Evolutionary conservation across 2,329 filamentous ascomycete genomes (phyloP).

Genomic region (Hypoxylon sp.): DNA sequence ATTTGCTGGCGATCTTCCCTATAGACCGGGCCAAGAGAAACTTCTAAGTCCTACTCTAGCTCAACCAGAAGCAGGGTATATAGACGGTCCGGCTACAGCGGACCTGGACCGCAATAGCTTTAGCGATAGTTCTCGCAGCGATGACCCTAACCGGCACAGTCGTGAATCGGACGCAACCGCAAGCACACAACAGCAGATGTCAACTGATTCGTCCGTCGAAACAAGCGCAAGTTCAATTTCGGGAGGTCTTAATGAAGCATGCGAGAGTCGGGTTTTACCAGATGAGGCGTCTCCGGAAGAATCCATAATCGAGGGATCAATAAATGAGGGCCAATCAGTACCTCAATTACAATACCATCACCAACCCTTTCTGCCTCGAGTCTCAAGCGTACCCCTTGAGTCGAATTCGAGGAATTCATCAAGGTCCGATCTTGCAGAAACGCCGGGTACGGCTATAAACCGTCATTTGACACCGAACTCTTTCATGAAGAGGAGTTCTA

Average conservation of each 20-base stretch:
- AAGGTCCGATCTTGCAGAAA: slow-evolving; percentile 67
- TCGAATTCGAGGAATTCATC: slow-evolving; percentile 62
- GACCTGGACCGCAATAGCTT: slow-evolving; percentile 44
- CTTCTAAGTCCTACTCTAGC: slow-evolving; percentile 32
- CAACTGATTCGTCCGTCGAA: slow-evolving; percentile 66
- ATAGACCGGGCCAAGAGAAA: slow-evolving; percentile 47
- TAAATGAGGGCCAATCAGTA: slow-evolving; percentile 61
- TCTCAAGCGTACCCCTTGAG: slow-evolving; percentile 61
- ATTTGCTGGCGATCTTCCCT: slow-evolving; percentile 46
- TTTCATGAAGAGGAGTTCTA: slow-evolving; percentile 68
- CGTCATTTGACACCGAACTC: slow-evolving; percentile 75
- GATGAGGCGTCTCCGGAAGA: slow-evolving; percentile 65
- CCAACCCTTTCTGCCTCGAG: slow-evolving; percentile 61
- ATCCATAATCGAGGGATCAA: slow-evolving; percentile 64
- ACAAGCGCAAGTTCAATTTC: slow-evolving; percentile 71
- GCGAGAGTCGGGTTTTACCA: slow-evolving; percentile 59
- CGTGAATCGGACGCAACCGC: slow-evolving; percentile 68
- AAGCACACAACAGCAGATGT: slow-evolving; percentile 65
- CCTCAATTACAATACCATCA: slow-evolving; percentile 75
- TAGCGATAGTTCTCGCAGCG: slow-evolving; percentile 43
- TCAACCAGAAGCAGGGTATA: slow-evolving; percentile 41
- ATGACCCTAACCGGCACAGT: slow-evolving; percentile 62
- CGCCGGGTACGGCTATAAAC: slow-evolving; percentile 65
- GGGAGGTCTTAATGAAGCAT: slow-evolving; percentile 62
- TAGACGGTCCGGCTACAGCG: slow-evolving; percentile 22